Conservation (phyloP, 768 basidiomycete species). For the Lactifluus piperatus region DNA sequence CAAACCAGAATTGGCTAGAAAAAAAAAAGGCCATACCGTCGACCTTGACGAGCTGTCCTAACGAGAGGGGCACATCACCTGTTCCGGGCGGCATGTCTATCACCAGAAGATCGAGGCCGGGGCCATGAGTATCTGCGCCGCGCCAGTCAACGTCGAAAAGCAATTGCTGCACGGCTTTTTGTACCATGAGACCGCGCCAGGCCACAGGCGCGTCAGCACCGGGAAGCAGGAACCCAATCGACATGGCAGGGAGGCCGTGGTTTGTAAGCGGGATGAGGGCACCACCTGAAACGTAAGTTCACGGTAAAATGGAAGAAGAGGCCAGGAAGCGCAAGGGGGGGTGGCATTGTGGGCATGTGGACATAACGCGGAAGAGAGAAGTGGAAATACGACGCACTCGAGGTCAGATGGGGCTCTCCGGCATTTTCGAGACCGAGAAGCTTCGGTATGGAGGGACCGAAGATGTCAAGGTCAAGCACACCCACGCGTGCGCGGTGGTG, state of each 20-base stretch:
- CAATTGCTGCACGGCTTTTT: conserved; percentile 94
- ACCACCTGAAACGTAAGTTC: conserved; percentile 37
- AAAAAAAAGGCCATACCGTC: conserved; percentile 47
- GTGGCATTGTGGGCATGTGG: too few relatives aligned
- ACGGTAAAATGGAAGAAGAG: neutral
- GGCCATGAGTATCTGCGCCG: conserved; percentile 28
- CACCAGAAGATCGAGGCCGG: conserved; percentile 74
- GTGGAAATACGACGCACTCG: conserved; percentile 37
- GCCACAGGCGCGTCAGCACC: conserved; percentile 72
- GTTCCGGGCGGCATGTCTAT: conserved; percentile 97
- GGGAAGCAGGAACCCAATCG: conserved; percentile 91
- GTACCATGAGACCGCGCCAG: conserved; percentile 97
- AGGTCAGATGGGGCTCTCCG: conserved; percentile 71
- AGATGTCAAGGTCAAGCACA: conserved; percentile 89
- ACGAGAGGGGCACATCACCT: conserved; percentile 87
- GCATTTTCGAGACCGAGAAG: conserved; percentile 79
- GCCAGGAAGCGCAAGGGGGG: too few relatives aligned
- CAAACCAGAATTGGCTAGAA: neutral
- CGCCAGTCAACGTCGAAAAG: conserved; percentile 95
- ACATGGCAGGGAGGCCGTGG: conserved; percentile 91
- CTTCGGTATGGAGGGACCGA: conserved; percentile 90
- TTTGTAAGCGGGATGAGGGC: conserved; percentile 77
- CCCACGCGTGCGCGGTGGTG: conserved; percentile 50
- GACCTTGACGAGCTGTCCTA: conserved; percentile 79
- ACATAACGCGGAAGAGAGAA: neutral